phyloP scores from a whole-genome alignment of 345 rosid genomes.

The Syzygium oleosum region DNA sequence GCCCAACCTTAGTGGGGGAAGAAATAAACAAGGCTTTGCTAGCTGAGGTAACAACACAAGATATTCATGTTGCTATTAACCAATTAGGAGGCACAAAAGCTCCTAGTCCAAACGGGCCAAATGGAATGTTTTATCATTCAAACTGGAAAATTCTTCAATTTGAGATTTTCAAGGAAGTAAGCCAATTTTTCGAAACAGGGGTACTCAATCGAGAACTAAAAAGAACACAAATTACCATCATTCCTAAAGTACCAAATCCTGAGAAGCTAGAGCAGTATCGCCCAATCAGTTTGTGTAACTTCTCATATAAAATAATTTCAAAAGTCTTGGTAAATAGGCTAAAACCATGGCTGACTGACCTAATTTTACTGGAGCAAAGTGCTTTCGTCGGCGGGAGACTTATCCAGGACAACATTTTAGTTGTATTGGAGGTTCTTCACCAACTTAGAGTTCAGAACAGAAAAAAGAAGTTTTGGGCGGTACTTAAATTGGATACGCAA shows the following conservation, averaged over 20 bases:
- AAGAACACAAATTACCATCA: background rate
- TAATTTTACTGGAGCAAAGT: background rate
- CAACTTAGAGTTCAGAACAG: background rate
- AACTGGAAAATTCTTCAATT: background rate
- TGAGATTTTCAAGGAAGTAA: background rate
- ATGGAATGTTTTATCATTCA: background rate
- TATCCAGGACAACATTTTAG: background rate
- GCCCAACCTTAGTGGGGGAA: background rate
- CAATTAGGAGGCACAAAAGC: background rate
- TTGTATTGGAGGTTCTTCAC: background rate
- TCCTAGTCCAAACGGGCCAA: rapidly evolving
- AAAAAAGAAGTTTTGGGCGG: background rate
- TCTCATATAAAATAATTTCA: background rate
- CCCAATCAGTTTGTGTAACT: background rate
- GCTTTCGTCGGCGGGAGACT: background rate
- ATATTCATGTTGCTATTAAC: background rate
- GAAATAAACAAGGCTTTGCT: slow-evolving; percentile 8
- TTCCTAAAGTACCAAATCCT: background rate
- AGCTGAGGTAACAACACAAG: background rate
- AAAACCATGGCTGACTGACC: background rate
- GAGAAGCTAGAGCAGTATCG: background rate
- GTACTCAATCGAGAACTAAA: background rate
- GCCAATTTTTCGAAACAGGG: background rate
- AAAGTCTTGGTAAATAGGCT: background rate
- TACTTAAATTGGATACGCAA: background rate